These are phyloP conservation scores for Rosa multiflora DNA, from an alignment of 306 rosid species.

Conservation along the genomic window DNA sequence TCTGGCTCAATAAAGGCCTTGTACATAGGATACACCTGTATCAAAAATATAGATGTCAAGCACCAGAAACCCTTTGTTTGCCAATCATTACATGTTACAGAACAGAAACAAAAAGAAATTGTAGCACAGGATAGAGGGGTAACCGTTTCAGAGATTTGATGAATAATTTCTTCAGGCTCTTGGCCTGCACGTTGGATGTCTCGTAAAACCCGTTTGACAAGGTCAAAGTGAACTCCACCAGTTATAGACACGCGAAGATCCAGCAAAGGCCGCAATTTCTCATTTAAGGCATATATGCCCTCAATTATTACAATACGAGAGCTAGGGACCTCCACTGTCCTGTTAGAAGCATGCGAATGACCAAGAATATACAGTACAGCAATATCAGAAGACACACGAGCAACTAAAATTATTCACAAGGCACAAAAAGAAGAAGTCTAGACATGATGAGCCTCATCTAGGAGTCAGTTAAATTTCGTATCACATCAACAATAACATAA, in stretches of 20 bases:
- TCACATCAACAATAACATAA: neutral
- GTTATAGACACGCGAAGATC: conserved; percentile 98
- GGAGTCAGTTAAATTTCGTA: neutral
- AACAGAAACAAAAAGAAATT: conserved; percentile 21
- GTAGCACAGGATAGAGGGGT: conserved; percentile 41
- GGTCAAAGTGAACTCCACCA: conserved; percentile 98
- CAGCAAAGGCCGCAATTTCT: conserved; percentile 77
- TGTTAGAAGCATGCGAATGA: conserved; percentile 39
- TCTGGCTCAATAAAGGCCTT: conserved; percentile 99
- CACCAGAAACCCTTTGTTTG: conserved; percentile 19
- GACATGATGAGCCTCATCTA: neutral
- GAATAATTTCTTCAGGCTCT: conserved; percentile 97
- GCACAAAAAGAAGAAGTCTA: conserved; percentile 6
- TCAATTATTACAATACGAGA: conserved; percentile 84
- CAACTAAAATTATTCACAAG: neutral
- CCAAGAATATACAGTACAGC: neutral
- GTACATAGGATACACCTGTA: conserved; percentile 96
- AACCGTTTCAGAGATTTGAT: conserved; percentile 98
- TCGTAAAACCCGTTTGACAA: conserved; percentile 94
- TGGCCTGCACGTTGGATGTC: conserved; percentile 98
- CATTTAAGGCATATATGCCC: conserved; percentile 95
- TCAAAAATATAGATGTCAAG: conserved; percentile 25
- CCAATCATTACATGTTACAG: conserved; percentile 11
- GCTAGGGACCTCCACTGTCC: conserved; percentile 85
- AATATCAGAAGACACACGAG: neutral